Evolutionary conservation across 495 filamentous ascomycete genomes (phyloP).

Genomic region (Pyrenula aspistea): DNA sequence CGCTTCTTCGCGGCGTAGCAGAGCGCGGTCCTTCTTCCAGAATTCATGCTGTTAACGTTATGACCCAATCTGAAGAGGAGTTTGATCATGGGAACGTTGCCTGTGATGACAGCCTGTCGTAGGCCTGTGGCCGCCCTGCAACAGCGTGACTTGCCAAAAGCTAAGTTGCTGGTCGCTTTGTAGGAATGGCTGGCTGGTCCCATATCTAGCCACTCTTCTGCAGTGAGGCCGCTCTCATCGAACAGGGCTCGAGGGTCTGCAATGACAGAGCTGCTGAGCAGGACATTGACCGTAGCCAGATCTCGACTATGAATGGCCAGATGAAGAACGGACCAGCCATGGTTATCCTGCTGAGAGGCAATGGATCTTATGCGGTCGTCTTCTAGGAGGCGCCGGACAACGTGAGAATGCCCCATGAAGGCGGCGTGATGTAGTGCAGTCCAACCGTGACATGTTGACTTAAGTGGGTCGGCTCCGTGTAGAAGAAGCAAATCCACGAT

Average conservation of each 20-base stretch:
- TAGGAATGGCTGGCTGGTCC: slow-evolving; percentile 14
- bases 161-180: slow-evolving; percentile 18
- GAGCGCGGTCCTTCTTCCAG: slow-evolving; percentile 20
- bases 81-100: slow-evolving; percentile 16
- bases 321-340: slow-evolving; percentile 24
- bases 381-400: too few relatives aligned
- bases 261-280: slow-evolving; percentile 15
- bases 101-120: slow-evolving; percentile 14
- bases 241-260: slow-evolving; percentile 10
- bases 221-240: slow-evolving; percentile 19
- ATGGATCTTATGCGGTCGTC: too few relatives aligned
- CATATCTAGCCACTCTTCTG: slow-evolving; percentile 21
- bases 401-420: too few relatives aligned
- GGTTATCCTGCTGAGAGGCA: slow-evolving; percentile 20
- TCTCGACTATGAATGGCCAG: slow-evolving; percentile 17
- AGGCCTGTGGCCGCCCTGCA: slow-evolving; percentile 17
- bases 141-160: slow-evolving; percentile 19
- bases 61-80: slow-evolving; percentile 14
- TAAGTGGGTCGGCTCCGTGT: too few relatives aligned
- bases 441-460: too few relatives aligned
- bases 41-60: slow-evolving; percentile 13
- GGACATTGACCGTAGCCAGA: slow-evolving; percentile 11
- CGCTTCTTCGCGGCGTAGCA: slow-evolving; percentile 18
- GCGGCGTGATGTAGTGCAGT: too few relatives aligned
- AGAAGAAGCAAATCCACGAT: too few relatives aligned